Conservation (phyloP, 2,329 filamentous ascomycete genomes). For the Monosporascus sp. region DNA sequence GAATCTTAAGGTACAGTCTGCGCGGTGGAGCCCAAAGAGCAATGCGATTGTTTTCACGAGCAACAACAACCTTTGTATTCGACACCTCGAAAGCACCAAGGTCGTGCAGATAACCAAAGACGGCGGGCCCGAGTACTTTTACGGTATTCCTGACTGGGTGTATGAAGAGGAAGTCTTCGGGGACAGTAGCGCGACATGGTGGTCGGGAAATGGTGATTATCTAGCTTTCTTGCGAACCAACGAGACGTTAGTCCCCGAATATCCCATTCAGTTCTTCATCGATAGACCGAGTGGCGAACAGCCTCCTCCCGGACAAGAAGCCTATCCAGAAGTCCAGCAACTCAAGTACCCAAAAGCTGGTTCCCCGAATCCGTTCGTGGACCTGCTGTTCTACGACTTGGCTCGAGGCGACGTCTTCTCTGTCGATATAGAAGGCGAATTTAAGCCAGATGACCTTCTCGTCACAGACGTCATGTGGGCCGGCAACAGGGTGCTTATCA, state of each 20-base stretch:
- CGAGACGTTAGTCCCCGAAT: slow-evolving; percentile 86
- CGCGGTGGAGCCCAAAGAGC: slow-evolving; percentile 82
- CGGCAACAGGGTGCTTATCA: slow-evolving; percentile 75
- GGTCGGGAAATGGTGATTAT: slow-evolving; percentile 84
- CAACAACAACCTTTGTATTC: slow-evolving; percentile 84
- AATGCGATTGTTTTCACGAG: slow-evolving; percentile 85
- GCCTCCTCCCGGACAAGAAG: slow-evolving; percentile 68
- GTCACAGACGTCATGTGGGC: slow-evolving; percentile 95
- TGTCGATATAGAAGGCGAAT: slow-evolving; percentile 71
- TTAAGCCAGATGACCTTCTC: slow-evolving; percentile 74
- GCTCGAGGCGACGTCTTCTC: slow-evolving; percentile 71
- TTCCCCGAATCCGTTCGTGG: slow-evolving; percentile 85
- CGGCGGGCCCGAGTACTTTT: slow-evolving; percentile 84
- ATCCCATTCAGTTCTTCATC: slow-evolving; percentile 89
- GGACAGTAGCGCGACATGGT: slow-evolving; percentile 85
- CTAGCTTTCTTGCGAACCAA: slow-evolving; percentile 91
- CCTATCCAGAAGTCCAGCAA: slow-evolving; percentile 81
- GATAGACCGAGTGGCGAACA: slow-evolving; percentile 73
- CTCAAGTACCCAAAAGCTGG: slow-evolving; percentile 99
- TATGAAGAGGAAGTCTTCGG: slow-evolving; percentile 82
- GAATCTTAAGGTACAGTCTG: slow-evolving; percentile 69
- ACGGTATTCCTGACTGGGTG: slow-evolving; percentile 96
- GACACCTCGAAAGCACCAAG: slow-evolving; percentile 52
- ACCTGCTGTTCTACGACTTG: slow-evolving; percentile 84
- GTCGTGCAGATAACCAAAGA: slow-evolving; percentile 76